These are phyloP conservation scores for Hypoxylon fuscum DNA, from an alignment of 495 filamentous ascomycete genomes.

Conservation along the genomic window DNA sequence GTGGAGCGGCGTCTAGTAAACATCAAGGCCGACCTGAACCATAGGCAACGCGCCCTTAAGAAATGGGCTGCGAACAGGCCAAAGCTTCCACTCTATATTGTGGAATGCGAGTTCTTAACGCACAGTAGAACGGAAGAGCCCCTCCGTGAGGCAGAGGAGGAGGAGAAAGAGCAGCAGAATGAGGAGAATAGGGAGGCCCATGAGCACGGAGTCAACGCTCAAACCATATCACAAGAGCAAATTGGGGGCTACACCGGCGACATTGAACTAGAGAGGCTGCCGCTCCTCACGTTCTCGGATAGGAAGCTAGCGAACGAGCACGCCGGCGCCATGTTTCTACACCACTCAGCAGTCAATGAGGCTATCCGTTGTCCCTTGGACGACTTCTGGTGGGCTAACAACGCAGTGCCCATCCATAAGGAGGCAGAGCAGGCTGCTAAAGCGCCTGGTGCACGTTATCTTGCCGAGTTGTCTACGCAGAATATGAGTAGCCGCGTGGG, in stretches of 20 bases:
- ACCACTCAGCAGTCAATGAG: constrained; percentile 15
- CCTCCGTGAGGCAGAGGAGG: not conserved
- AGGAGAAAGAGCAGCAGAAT: not conserved
- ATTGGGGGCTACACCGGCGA: constrained; percentile 5
- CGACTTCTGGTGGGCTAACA: constrained; percentile 20
- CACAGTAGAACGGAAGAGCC: not conserved
- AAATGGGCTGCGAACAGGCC: constrained; percentile 21
- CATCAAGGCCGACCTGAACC: constrained; percentile 2
- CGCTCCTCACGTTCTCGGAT: constrained; percentile 22
- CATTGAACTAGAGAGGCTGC: constrained; percentile 9
- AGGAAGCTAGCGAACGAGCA: constrained; percentile 20
- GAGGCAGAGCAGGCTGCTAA: constrained; percentile 2
- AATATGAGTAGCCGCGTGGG: constrained; percentile 18
- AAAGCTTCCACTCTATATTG: constrained; percentile 19
- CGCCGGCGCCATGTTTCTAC: constrained; percentile 16
- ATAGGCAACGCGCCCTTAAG: constrained; percentile 3
- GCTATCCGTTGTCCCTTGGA: constrained; percentile 14
- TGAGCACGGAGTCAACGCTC: not conserved
- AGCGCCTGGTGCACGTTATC: not conserved
- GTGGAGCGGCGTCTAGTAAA: constrained; percentile 24
- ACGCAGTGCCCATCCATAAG: constrained; percentile 5
- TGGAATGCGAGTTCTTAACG: constrained; percentile 31
- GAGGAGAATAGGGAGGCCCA: not conserved
- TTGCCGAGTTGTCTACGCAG: constrained; percentile 12
- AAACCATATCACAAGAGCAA: not conserved